Base-by-base conservation (phyloP, 2,329 filamentous ascomycete species). In the Myriosclerotinia scirpicola region DNA sequence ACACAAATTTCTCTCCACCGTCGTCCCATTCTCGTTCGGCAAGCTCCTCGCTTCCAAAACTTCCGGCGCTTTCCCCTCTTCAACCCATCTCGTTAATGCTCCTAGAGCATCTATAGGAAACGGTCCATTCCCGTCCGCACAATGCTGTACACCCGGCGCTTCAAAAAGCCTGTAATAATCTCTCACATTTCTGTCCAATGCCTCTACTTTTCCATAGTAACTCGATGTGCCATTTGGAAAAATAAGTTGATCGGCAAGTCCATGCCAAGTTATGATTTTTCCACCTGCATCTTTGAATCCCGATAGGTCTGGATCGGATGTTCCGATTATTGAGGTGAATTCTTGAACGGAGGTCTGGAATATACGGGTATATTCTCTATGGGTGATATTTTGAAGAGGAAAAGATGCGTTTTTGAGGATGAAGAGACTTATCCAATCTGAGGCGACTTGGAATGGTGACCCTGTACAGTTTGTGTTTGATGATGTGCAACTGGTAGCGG, bases 381-480 rank as follows among this genome's bases (percentile, higher is more conserved):
- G 64, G 0, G 58, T 58, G 7, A 54, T 34, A 14, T 55, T 65
- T 15, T 20, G 1, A 12, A 65, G 50, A 3, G 22, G 14, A 66
- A 76, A 77, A 5, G 70, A 64, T 0, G 74, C 69, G 48, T 80
- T 72, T 61, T 76, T 74, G 3, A 67, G 42, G 2, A 81, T 64
- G 55, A 79, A 79, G 6, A 71, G 69, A 11, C 68, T 69, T 56
- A 81, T 75, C 77, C 78, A 81, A 34, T 75, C 69, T 3, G 64
- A 66, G 9, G 70, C 69, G 20, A 79, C 74, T 1, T 63, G 44
- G 64, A 79, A 78, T 0, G 76, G 77, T 0, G 46, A 26, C 5
- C 69, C 72, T 7, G 12, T 48, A 15, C 56, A 60, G 5, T 59
- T 54, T n/a, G 9, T 3, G 2, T 56, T 64, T 40, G 46, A 20